Base-by-base conservation (phyloP, 176 grass and related monocot genomes). In the Oryza brachyantha region DNA sequence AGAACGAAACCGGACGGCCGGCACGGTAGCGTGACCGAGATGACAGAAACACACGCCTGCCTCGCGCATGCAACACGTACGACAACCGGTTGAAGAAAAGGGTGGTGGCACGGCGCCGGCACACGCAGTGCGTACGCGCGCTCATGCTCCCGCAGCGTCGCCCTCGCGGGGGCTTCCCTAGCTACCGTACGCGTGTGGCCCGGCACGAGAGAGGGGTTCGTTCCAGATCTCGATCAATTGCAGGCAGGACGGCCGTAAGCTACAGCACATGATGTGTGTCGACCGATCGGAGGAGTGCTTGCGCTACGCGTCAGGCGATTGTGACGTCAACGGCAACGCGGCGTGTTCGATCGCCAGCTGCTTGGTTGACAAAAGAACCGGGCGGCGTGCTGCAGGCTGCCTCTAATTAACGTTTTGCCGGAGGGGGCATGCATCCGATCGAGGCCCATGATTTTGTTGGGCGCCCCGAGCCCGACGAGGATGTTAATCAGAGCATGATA, bases 331-430 rank as follows among this genome's bases (percentile, higher is more conserved):
- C 74, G 10, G 81, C 46, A 65, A 73, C 9, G 52, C 28, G 22
- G 46, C 61, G 43, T 81, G 79, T 55, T 5, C n/a, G n/a, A n/a
- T n/a, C 21, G 6, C 52, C 5, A n/a, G n/a, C 17, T 52, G n/a
- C 17, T 52, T 24, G 36, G 29, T 52, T 24, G 36, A 29, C 35
- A 59, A 3, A 39, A 31, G 45, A 68, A 7, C 64, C 65, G 4
- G 35, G 35, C 57, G 64, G 75, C 43, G 41, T 22, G 61, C 45
- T 10, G 83, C 75, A 29, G 19, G 24, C 16, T 27, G 57, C 34
- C 27, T 45, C 27, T 45, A 77, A 59, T 62, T 32, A 87, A 66
- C 79, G 66, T 25, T 77, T 40, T 87, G 73, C 73, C 66, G 43
- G 79, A 24, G 42, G 76, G 42, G 25, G 48, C 16, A 52, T n/a